A percentile compares a stretch with the other conserved stretches of the same genome.
Conservation (phyloP, 352 stramenopile genomes). For the Elongisporangium anandrum region DNA sequence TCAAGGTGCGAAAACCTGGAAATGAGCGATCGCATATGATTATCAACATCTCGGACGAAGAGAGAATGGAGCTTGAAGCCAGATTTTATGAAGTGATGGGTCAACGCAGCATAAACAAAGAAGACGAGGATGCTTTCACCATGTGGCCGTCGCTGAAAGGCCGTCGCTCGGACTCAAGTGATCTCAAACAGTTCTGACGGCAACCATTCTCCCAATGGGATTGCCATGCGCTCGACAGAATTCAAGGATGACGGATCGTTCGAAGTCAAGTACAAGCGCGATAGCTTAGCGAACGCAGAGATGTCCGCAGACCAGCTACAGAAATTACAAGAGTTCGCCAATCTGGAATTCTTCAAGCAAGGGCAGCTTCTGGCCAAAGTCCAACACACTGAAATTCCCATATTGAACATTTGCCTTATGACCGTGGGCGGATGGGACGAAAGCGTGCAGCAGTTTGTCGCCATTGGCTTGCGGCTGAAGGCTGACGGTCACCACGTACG, state of each 20-base stretch:
- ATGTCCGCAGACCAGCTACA: too few species aligned
- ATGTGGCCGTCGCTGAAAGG: too few species aligned
- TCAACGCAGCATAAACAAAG: too few species aligned
- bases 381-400: constrained; percentile 20
- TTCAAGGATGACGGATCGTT: too few species aligned
- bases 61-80: constrained; percentile 29
- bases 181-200: too few species aligned
- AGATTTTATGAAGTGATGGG: constrained; percentile 37
- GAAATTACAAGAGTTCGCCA: too few species aligned
- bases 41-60: constrained; percentile 11
- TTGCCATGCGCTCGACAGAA: too few species aligned
- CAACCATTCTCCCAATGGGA: too few species aligned
- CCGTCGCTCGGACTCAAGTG: too few species aligned
- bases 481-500: constrained; percentile 86
- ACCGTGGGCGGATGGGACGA: constrained; percentile 63
- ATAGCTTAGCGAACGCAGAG: too few species aligned
- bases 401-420: constrained; percentile 74
- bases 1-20: constrained; percentile 5
- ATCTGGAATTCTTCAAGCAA: constrained; percentile 14
- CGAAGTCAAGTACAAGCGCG: too few species aligned
- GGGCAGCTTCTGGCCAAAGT: constrained; percentile 17
- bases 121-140: too few species aligned
- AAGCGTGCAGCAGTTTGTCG: constrained; percentile 67
- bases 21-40: neutral
- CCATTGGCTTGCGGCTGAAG: constrained; percentile 68